These are phyloP conservation scores for Rachicladosporium sp. DNA, from an alignment of 2,329 filamentous ascomycete genomes.

Conservation along the genomic window DNA sequence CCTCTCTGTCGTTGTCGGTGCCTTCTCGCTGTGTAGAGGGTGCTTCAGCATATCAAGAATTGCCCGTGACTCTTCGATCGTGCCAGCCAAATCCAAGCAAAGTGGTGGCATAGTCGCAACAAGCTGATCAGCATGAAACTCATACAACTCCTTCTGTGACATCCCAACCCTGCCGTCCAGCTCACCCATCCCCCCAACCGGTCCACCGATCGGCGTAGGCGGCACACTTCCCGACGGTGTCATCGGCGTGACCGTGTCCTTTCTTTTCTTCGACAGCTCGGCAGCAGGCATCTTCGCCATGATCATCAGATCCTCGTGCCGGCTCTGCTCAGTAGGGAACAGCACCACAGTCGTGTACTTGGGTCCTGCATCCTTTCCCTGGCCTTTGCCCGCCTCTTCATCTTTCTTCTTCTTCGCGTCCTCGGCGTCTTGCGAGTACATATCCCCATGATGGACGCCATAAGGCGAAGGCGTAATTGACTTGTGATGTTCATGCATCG, in stretches of 20 bases:
- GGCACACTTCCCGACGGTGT: constrained; percentile 39
- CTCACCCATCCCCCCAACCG: constrained; percentile 53
- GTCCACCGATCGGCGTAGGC: constrained; percentile 43
- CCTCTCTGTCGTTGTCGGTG: constrained; percentile 74
- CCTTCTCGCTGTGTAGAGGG: constrained; percentile 61
- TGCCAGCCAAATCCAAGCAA: constrained; percentile 63
- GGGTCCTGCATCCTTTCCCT: constrained; percentile 27
- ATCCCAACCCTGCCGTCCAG: constrained; percentile 57
- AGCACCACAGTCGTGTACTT: constrained; percentile 68
- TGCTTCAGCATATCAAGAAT: constrained; percentile 62
- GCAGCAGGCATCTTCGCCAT: constrained; percentile 56
- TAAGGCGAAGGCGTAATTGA: constrained; percentile 84
- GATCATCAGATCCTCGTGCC: constrained; percentile 63
- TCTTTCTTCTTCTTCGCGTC: constrained; percentile 26
- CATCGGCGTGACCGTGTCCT: constrained; percentile 9
- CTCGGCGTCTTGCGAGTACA: not conserved
- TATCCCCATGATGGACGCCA: constrained; percentile 26
- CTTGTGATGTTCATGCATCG: constrained; percentile 83
- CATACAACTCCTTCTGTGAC: constrained; percentile 58
- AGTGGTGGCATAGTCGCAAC: constrained; percentile 62
- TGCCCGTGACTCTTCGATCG: constrained; percentile 53
- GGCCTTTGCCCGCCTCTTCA: constrained; percentile 22
- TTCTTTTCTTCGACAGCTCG: constrained; percentile 37
- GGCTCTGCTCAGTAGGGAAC: constrained; percentile 65
- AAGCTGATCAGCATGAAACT: constrained; percentile 65